These are phyloP conservation scores for Paxillus rubicundulus DNA, from an alignment of 768 basidiomycete genomes.

Conservation along the genomic window DNA sequence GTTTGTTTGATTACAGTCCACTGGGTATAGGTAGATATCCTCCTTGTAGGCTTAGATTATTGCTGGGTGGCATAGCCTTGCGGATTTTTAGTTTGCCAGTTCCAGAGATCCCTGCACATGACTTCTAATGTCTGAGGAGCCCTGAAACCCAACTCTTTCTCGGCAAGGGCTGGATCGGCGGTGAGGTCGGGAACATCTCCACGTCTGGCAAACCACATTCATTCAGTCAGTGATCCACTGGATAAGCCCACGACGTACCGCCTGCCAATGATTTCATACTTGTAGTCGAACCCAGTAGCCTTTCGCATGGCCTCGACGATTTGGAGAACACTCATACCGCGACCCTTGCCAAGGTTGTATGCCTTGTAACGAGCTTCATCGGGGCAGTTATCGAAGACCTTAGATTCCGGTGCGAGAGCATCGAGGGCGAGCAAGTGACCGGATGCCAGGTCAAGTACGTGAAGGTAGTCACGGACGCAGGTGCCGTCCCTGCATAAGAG, in stretches of 20 bases:
- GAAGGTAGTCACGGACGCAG: slow-evolving; percentile 94
- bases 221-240: slow-evolving; percentile 1
- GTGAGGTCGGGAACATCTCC: slow-evolving; percentile 97
- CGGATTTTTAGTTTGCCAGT: slow-evolving; percentile 96
- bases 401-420: slow-evolving; percentile 63
- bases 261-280: slow-evolving; percentile 86
- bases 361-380: slow-evolving; percentile 74
- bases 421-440: slow-evolving; percentile 92
- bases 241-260: slow-evolving; percentile 50
- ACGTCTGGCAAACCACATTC: slow-evolving; percentile 44
- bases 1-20: slow-evolving; percentile 12
- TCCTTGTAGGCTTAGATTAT: slow-evolving; percentile 8
- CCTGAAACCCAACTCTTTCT: slow-evolving; percentile 90
- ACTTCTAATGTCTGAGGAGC: slow-evolving; percentile 78
- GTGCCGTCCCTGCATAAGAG: slow-evolving; percentile 73
- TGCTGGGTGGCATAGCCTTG: slow-evolving; percentile 55
- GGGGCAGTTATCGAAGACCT: slow-evolving; percentile 51
- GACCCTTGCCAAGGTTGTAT: slow-evolving; percentile 95
- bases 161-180: slow-evolving; percentile 87
- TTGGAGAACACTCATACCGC: slow-evolving; percentile 88
- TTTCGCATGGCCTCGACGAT: slow-evolving; percentile 94
- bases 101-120: slow-evolving; percentile 98
- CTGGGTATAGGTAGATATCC: slow-evolving; percentile 21
- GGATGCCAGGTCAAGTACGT: slow-evolving; percentile 90
- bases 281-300: slow-evolving; percentile 84